These are phyloP conservation scores for Debaryomyces nepalensis DNA, from an alignment of 1,139 yeast species.

Conservation along the genomic window DNA sequence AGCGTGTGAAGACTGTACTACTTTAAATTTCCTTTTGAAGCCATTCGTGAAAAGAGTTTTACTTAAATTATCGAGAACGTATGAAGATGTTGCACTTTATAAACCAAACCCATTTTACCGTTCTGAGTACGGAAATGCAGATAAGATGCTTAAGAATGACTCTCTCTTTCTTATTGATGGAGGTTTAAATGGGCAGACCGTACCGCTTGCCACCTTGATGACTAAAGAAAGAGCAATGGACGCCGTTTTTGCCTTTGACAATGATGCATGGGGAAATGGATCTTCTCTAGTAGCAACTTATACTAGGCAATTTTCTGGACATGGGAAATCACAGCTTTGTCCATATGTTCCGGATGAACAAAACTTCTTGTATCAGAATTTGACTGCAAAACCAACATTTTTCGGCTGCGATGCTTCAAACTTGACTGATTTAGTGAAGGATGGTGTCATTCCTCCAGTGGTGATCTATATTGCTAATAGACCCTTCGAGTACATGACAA, in stretches of 20 bases:
- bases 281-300: conserved; percentile 47
- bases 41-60: conserved; percentile 51
- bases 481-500: conserved; percentile 43
- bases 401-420: conserved; percentile 50
- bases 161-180: conserved; percentile 48
- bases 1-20: conserved; percentile 49
- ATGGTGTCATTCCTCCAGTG: conserved; percentile 42
- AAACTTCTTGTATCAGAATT: conserved; percentile 52
- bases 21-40: conserved; percentile 54
- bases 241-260: conserved; percentile 44
- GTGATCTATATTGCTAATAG: conserved; percentile 47
- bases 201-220: conserved; percentile 42
- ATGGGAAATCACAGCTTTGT: conserved; percentile 64
- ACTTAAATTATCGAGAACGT: conserved; percentile 43
- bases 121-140: conserved; percentile 42
- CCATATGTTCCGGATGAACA: conserved; percentile 78
- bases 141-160: conserved; percentile 33
- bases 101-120: conserved; percentile 57
- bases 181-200: conserved; percentile 44
- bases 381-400: conserved; percentile 48
- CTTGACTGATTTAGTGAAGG: conserved; percentile 39
- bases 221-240: conserved; percentile 43
- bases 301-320: conserved; percentile 63
- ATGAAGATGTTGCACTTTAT: conserved; percentile 45
- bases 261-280: conserved; percentile 39